These are phyloP conservation scores for Chlorokybus atmophyticus DNA, from an alignment of 139 green algal species.

Conservation along the genomic window DNA sequence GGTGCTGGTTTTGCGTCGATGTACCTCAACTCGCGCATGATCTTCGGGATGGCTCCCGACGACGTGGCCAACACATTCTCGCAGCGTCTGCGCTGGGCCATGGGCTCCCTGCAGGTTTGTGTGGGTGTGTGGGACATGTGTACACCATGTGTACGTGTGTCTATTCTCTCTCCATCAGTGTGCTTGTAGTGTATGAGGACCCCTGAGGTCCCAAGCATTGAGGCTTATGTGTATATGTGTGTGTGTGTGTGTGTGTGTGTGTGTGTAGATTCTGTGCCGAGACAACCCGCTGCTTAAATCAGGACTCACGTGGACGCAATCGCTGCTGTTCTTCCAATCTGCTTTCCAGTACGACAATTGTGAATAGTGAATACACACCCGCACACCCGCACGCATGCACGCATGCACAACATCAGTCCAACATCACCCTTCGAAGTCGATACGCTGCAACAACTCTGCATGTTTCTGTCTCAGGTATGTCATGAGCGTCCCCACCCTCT, in stretches of 20 bases:
- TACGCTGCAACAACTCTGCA: not conserved
- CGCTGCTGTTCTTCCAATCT: conserved; percentile 18
- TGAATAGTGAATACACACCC: not conserved
- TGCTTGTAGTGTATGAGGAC: not conserved
- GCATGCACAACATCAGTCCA: not conserved
- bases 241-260: too few species aligned
- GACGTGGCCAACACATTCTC: conserved; percentile 6
- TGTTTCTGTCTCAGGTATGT: conserved; percentile 1
- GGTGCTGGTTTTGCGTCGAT: conserved; percentile 12
- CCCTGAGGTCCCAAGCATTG: not conserved
- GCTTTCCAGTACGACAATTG: conserved; percentile 3
- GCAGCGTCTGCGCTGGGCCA: conserved; percentile 18
- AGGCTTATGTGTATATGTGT: too few species aligned
- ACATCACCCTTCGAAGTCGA: not conserved
- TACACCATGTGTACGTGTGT: not conserved
- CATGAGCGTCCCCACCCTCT: conserved; percentile 8
- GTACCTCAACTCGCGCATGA: conserved; percentile 15
- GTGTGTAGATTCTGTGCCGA: conserved; percentile 14
- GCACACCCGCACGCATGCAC: not conserved
- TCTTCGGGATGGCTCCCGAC: conserved; percentile 17
- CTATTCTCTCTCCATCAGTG: not conserved
- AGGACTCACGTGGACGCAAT: conserved; percentile 9
- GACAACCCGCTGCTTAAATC: conserved; percentile 20
- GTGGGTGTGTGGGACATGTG: too few species aligned
- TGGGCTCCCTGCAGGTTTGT: conserved; percentile 12